Percentiles rank a stretch among this genome's conserved stretches.
These are phyloP conservation scores for Pyronema omphalodes DNA, from an alignment of 495 filamentous ascomycete genomes.

Conservation along the genomic window DNA sequence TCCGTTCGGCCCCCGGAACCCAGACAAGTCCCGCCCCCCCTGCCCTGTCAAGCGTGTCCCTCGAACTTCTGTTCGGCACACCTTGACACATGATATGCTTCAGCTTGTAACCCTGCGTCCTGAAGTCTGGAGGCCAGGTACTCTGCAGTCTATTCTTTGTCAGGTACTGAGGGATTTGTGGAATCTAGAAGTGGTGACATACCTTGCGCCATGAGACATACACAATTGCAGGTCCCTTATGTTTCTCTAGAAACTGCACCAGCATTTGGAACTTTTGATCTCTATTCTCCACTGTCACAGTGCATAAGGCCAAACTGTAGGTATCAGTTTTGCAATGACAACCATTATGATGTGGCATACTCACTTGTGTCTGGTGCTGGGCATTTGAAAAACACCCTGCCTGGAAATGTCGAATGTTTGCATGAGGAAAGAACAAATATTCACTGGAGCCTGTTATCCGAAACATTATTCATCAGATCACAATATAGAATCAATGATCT, in stretches of 20 bases:
- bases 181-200: background rate
- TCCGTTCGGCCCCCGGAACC: no score
- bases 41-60: no score
- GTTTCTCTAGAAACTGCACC: conserved; percentile 29
- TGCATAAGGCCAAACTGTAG: conserved; percentile 29
- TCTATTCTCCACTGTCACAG: conserved; percentile 28
- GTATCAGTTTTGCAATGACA: background rate
- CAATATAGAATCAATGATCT: background rate
- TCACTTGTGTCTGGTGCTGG: no score
- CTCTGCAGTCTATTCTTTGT: conserved; percentile 29
- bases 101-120: conserved; percentile 26
- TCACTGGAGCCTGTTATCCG: conserved; percentile 30
- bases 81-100: conserved; percentile 37
- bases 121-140: conserved; percentile 26
- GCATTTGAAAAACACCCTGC: background rate
- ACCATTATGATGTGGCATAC: no score
- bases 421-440: background rate
- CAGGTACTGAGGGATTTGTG: background rate
- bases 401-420: background rate
- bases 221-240: conserved; percentile 36
- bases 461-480: no score
- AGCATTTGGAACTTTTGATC: conserved; percentile 30
- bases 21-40: no score
- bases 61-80: no score
- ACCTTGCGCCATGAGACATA: conserved; percentile 35